Evolutionary conservation across 495 filamentous ascomycete genomes (phyloP).

Genomic region (Polyplosphaeria fusca): DNA sequence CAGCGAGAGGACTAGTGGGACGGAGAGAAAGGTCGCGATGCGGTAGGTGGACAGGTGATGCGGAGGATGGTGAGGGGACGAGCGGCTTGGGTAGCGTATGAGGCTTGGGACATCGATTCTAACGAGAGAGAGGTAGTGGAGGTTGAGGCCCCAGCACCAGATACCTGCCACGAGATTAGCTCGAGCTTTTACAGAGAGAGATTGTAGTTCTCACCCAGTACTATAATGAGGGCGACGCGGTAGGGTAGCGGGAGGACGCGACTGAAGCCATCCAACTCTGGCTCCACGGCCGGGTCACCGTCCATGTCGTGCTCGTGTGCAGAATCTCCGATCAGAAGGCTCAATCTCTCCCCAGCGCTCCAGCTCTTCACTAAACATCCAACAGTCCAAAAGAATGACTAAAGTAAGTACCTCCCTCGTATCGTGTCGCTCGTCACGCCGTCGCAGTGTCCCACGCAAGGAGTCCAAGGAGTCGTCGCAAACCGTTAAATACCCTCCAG

Average conservation of each 20-base stretch:
- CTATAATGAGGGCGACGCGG: conserved; percentile 72
- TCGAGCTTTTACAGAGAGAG: neutral
- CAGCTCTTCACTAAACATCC: conserved; percentile 9
- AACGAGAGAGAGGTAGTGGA: conserved; percentile 70
- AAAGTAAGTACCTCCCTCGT: no score
- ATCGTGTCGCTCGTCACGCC: no score
- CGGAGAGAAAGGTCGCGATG: conserved; percentile 69
- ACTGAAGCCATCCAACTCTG: conserved; percentile 81
- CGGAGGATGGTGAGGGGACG: conserved; percentile 59
- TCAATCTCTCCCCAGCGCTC: conserved; percentile 14
- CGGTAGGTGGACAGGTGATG: conserved; percentile 81
- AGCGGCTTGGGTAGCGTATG: conserved; percentile 71
- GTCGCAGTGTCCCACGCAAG: no score
- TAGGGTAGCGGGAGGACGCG: conserved; percentile 81
- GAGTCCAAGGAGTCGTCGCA: no score
- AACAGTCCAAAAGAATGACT: no score
- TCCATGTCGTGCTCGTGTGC: conserved; percentile 51
- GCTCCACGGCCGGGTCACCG: conserved; percentile 74
- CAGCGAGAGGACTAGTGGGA: conserved; percentile 66
- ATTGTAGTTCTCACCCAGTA: conserved; percentile 68
- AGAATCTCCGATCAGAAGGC: conserved; percentile 10
- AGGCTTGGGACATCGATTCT: conserved; percentile 79
- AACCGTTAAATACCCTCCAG: no score
- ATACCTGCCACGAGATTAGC: conserved; percentile 54
- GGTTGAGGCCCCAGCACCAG: conserved; percentile 87